Percentiles rank a stretch among this genome's conserved stretches.
These are phyloP conservation scores for Dictyostelium intermedium DNA, from an alignment of 78 protist species.

Conservation along the genomic window DNA sequence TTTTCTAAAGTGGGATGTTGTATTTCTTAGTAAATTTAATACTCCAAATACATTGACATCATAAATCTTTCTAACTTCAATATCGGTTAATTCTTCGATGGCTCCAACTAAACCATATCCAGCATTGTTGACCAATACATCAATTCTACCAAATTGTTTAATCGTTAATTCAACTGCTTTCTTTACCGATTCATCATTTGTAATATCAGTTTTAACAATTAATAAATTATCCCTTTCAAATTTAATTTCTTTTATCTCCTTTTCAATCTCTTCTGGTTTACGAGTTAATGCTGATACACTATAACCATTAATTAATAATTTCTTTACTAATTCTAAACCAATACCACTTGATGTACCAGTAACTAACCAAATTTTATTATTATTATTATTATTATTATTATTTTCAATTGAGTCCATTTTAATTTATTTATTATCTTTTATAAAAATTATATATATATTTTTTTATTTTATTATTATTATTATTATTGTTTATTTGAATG, in stretches of 20 bases:
- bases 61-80: neutral
- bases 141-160: conserved; percentile 87
- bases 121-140: conserved; percentile 91
- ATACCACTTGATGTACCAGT: conserved; percentile 8
- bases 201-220: conserved; percentile 63
- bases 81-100: neutral
- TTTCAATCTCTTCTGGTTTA: neutral
- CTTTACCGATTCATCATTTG: conserved; percentile 75
- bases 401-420: neutral
- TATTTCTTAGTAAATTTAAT: neutral
- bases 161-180: conserved; percentile 83
- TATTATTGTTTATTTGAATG: neutral
- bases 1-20: neutral
- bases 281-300: neutral
- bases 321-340: neutral
- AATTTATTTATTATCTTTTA: neutral
- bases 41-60: neutral
- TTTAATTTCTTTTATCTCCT: neutral
- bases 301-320: neutral
- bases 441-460: no score
- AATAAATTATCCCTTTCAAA: neutral
- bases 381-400: neutral
- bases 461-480: no score
- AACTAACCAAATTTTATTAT: conserved; percentile 15
- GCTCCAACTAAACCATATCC: neutral